phyloP scores from a whole-genome alignment of 2,329 filamentous ascomycete species.

The Penicillium corylophilum region DNA sequence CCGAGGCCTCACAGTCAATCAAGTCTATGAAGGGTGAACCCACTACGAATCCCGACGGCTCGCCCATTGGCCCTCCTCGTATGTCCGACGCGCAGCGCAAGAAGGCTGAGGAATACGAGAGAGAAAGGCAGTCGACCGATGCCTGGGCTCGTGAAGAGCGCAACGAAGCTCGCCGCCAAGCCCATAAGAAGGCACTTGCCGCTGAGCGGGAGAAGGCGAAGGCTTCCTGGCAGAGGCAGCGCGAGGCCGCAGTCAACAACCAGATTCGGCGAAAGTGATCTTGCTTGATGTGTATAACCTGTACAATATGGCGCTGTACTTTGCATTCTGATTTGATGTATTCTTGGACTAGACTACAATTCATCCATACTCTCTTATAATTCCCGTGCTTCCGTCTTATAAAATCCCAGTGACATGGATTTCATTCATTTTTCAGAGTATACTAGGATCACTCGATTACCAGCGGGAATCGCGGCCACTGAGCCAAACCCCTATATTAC shows the following conservation, averaged over 20 bases:
- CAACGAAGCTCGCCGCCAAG: constrained; percentile 34
- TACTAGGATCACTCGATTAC: too few relatives aligned
- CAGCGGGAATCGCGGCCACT: too few relatives aligned
- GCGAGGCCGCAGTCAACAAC: constrained; percentile 6
- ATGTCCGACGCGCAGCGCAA: constrained; percentile 33
- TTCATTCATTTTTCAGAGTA: too few relatives aligned
- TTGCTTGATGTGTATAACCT: constrained; percentile 20
- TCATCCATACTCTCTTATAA: neutral
- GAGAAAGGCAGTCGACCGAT: constrained; percentile 27
- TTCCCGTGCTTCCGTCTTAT: neutral
- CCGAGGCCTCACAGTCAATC: constrained; percentile 20
- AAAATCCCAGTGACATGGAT: neutral
- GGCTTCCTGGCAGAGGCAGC: constrained; percentile 11
- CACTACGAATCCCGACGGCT: constrained; percentile 21
- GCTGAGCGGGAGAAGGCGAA: constrained; percentile 26
- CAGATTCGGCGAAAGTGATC: constrained; percentile 9
- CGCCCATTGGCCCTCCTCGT: constrained; percentile 19
- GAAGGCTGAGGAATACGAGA: constrained; percentile 32
- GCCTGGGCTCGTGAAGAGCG: constrained; percentile 34
- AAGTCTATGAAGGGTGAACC: constrained; percentile 19
- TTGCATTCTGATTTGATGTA: constrained; percentile 21
- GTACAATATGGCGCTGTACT: constrained; percentile 25
- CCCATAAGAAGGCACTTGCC: constrained; percentile 26
- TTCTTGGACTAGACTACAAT: constrained; percentile 12
- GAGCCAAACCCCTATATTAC: too few relatives aligned